Percentiles rank a stretch among this genome's conserved stretches.
phyloP scores from a whole-genome alignment of 306 rosid species.

The Arachis stenosperma region DNA sequence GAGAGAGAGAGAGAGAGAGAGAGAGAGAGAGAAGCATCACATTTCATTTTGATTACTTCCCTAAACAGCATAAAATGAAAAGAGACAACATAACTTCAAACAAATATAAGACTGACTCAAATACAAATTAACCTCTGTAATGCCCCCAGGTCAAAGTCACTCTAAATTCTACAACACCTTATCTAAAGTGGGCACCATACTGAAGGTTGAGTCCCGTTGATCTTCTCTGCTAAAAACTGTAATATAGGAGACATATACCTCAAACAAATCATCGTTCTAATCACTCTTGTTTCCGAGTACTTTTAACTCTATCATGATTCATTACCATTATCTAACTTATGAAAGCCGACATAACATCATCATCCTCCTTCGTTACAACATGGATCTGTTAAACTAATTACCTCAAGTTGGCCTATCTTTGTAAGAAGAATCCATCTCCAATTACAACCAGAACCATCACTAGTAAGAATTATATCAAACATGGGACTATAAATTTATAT shows the following conservation, averaged over 20 bases:
- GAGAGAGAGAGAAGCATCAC: neutral
- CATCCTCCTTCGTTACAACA: conserved; percentile 27
- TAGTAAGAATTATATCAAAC: conserved; percentile 13
- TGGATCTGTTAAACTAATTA: conserved; percentile 18
- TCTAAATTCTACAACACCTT: conserved; percentile 18
- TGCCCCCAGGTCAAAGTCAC: conserved; percentile 1
- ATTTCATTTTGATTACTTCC: neutral
- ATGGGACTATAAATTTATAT: neutral
- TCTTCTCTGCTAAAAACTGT: conserved; percentile 11
- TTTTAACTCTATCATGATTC: neutral
- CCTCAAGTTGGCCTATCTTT: conserved; percentile 1
- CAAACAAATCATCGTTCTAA: conserved; percentile 1
- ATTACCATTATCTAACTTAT: neutral
- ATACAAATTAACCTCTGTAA: conserved; percentile 13
- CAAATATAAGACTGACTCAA: neutral
- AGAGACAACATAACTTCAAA: neutral
- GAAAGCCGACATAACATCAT: conserved; percentile 21
- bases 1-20: neutral
- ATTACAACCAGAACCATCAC: conserved; percentile 10
- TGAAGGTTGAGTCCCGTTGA: conserved; percentile 30
- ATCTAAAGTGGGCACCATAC: conserved; percentile 4
- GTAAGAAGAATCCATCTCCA: conserved; percentile 15
- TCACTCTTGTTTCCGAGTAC: neutral
- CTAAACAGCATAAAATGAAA: conserved; percentile 1
- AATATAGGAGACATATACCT: conserved; percentile 9